Base-by-base conservation (phyloP, 2,329 filamentous ascomycete genomes). In the Ceratocystis cacaofunesta region DNA sequence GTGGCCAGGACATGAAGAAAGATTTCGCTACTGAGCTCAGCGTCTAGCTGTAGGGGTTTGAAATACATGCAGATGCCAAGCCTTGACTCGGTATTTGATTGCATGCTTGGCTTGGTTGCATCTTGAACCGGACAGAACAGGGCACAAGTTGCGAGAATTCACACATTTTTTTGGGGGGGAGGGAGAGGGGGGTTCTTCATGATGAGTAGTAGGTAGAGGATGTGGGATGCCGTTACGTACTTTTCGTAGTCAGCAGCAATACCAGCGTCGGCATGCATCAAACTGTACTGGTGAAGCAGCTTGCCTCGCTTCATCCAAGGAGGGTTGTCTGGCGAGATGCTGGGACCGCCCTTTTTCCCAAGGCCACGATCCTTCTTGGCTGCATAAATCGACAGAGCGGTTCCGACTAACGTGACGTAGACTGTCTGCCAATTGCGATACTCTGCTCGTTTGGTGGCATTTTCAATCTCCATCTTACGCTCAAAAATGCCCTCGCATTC, bases 261-360 rank as follows among this genome's bases (percentile, higher is more conserved):
- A 10, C 88, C 88, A 25, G 87, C 83, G 73, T 91, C 88, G 25
- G 87, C 88, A 72, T 90, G 85, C 69, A 89, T 81, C 61, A 91
- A 78, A 63, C 84, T 87, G 72, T 89, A 91, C n/a, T 80, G 82
- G 72, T 79, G 82, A 68, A 89, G 76, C 46, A 90, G 74, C 65
- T 78, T 78, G 22, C 82, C 82, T 68, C 75, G 78, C 69, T 76
- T 80, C 55, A 81, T 74, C 76, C 74, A 86, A 50, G 75, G 77
- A 32, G 77, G 82, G 70, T 76, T 78, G 70, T 80, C 79, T 19
- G 78, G 78, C 68, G 75, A 78, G 67, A 80, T 75, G 19, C 77
- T 77, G 2, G 79, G 78, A 0, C 78, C 79, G 60, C 75, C 75
- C 69, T 78, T 80, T 71, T 75, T 76, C 67, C 79, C 79, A 75